phyloP scores from a whole-genome alignment of 768 basidiomycete species.

The Harrya chromipes region DNA sequence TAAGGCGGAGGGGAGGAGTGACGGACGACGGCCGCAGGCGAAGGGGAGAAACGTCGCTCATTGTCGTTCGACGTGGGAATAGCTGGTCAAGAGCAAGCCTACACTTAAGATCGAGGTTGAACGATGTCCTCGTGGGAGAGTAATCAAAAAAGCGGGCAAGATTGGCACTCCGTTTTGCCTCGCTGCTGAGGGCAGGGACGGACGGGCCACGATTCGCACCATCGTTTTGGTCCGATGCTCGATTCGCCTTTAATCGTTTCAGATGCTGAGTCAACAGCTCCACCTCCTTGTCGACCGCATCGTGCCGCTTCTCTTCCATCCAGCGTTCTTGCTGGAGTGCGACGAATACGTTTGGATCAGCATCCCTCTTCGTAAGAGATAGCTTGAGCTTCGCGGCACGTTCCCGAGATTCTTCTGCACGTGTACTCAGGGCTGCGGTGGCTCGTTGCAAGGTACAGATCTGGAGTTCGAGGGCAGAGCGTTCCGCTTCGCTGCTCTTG shows the following conservation, averaged over 20 bases:
- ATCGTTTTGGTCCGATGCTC: conserved; percentile 8
- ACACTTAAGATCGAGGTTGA: conserved; percentile 33
- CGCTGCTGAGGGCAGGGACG: conserved; percentile 17
- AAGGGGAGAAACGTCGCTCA: conserved; percentile 35
- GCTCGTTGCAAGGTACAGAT: conserved; percentile 45
- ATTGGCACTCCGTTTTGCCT: conserved; percentile 34
- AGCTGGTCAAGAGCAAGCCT: conserved; percentile 26
- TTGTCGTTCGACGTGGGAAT: conserved; percentile 34
- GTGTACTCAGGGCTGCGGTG: conserved; percentile 40
- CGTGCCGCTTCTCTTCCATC: conserved; percentile 47
- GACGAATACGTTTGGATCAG: conserved; percentile 37
- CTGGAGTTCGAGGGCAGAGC: conserved; percentile 43
- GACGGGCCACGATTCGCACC: conserved; percentile 15
- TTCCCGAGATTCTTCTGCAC: conserved; percentile 45
- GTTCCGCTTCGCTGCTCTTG: conserved; percentile 32
- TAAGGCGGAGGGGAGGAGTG: conserved; percentile 26
- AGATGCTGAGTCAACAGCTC: conserved; percentile 37
- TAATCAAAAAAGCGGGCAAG: conserved; percentile 37
- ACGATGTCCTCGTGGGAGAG: conserved; percentile 34
- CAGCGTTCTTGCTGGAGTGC: conserved; percentile 46
- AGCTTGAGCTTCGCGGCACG: conserved; percentile 39
- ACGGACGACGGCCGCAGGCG: conserved; percentile 31
- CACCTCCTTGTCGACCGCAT: conserved; percentile 36
- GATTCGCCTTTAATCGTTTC: conserved; percentile 30
- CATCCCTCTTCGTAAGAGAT: conserved; percentile 36